Percentiles rank a stretch among this genome's conserved stretches.
Evolutionary conservation across 768 basidiomycete species (phyloP).

Genomic region (Lactarius deliciosus): DNA sequence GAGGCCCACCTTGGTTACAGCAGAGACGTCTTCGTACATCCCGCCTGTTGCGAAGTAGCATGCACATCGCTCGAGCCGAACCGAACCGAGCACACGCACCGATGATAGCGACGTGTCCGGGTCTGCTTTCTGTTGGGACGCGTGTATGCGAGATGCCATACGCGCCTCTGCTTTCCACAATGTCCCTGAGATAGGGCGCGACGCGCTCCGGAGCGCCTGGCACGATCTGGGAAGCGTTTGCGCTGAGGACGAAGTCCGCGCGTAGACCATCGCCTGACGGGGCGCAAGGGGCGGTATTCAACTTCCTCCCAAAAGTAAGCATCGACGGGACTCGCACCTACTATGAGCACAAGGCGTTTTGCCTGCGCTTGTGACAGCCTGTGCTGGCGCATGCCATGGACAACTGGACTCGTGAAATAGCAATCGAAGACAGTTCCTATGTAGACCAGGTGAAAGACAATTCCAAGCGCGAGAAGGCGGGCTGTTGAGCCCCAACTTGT

Average conservation of each 20-base stretch:
- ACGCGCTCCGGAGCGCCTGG: constrained; percentile 54
- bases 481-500: constrained; percentile 19
- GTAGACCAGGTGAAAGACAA: constrained; percentile 73
- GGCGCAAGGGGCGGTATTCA: neutral
- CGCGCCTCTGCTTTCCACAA: constrained; percentile 64
- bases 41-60: constrained; percentile 46
- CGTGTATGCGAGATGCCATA: constrained; percentile 85
- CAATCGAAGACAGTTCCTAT: constrained; percentile 79
- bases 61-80: neutral
- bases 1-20: constrained; percentile 67
- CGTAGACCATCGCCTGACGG: constrained; percentile 74
- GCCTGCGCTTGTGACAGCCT: constrained; percentile 49
- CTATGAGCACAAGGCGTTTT: constrained; percentile 75
- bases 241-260: constrained; percentile 72
- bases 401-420: constrained; percentile 83
- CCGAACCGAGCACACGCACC: constrained; percentile 42
- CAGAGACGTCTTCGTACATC: constrained; percentile 90
- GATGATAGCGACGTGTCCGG: constrained; percentile 87
- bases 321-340: constrained; percentile 48
- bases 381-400: constrained; percentile 69
- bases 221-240: constrained; percentile 57
- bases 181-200: constrained; percentile 72
- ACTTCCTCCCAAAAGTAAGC: neutral
- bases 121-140: constrained; percentile 85
- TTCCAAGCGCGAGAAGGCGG: constrained; percentile 58